Base-by-base conservation (phyloP, 148 eudicot species). In the Rhododendron molle region DNA sequence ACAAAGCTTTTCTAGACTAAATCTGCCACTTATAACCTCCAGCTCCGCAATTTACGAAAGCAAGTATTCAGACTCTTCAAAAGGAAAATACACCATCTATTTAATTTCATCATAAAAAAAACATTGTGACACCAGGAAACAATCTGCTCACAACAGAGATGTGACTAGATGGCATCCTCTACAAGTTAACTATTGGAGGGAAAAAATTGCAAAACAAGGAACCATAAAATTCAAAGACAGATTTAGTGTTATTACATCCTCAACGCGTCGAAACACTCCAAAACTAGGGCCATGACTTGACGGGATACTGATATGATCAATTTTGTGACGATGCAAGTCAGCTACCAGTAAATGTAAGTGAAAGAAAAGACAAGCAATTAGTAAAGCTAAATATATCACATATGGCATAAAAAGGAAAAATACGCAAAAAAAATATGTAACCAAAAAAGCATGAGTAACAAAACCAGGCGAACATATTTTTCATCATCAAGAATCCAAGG, bases 291-390 rank as follows among this genome's bases (percentile, higher is more conserved):
- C 97, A 67, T 94, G 92, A 77, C 89, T 85, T 30, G 98, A 93
- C 73, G 95, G 95, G 87, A 97, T 95, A 84, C 93, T 93, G 76
- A 97, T 92, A 87, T 97, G 95, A 90, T 97, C 98, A 88, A 97
- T 97, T 49, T 92, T 91, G 91, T 97, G 99, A 23, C 98, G 94
- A 82, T 97, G 98, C 83, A 97, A 90, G 86, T 97, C 99, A 28
- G 95, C 92, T 80, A 95, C 95, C 98, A 94, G 93, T 44, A 86
- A 84, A 43, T 30, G 14, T 67, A 38, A 40, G 78, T 62, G 76
- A 76, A 30, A 74, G 26, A 47, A 16, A 23, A 21, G 74, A 83
- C 3, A n/a, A n/a, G n/a, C n/a, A n/a, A n/a, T 83, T 49, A 71
- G 62, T 18, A 50, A 49, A 47, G 62, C 78, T 6, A 83, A 71